Evolutionary conservation across 805 yeast genomes (phyloP), one percentile per base, ranked within the genome.

Genomic region (Jamesozyma spencerorum): DNA sequence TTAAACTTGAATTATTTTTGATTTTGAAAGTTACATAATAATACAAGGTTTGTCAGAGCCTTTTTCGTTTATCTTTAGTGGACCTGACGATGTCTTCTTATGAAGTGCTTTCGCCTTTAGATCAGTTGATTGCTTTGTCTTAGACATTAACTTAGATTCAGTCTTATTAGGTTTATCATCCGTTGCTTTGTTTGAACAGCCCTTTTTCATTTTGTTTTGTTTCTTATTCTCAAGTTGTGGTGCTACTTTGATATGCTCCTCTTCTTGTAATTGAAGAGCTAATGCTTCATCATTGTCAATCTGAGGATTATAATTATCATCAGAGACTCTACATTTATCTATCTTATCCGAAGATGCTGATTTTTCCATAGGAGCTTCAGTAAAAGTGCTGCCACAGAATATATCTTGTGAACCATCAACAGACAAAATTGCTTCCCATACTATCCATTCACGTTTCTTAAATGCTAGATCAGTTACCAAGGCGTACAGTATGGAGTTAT

Each of bases 381-480:
- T 54, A 48, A 85, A 85, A 18, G 66, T 68, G 1, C 87, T 90
- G 17, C 74, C 72, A 57, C 74, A 77, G 51, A 81, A 83, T 27
- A 68, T 65, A 53, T 84, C 92, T 11, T 72, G 74, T 1, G 69
- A 64, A 0, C 95, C 95, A 31, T 70, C 68, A 3, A 77, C 68
- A 1, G 85, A 74, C 34, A 70, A 69, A 31, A 88, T 60, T 1
- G 82, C 71, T 54, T 85, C 88, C 97, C 97, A 90, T 5, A 85
- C 84, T 18, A 82, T 71, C 11, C 69, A 62, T 2, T 50, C 48
- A 33, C 69, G 65, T 18, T 57, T 47, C 31, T 49, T 54, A 50
- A 75, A 82, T 2, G 94, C 90, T 14, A 71, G 65, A 57, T 90
- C 97, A 2, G 94, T 85, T 3, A 85, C 79, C 24, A 88, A 65